Evolutionary conservation across 208 protist species (phyloP), one percentile per base, ranked within the genome.

Genomic region (Trypanosoma conorhini): DNA sequence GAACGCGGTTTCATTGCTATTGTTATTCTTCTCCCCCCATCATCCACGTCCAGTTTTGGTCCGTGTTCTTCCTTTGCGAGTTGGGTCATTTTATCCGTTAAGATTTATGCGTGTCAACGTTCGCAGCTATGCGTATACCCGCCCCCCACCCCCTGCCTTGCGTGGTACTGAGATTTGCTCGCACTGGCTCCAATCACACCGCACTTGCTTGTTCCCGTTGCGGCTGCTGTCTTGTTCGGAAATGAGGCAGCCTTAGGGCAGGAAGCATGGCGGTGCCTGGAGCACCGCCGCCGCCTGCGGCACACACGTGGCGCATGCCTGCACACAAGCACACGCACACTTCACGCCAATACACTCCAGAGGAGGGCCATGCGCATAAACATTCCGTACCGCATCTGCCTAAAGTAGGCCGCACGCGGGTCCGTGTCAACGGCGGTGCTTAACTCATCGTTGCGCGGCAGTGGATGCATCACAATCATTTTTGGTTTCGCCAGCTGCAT

Each of bases 341-440:
- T 65, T 71, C 69, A 71, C 26, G 67, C 85, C 30, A 98, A 83
- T 24, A 98, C 85, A 55, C 85, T 89, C 54, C 86, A 98, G 13
- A 99, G 81, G 55, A 99, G 85, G 28, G 98, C 97, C 98, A 99
- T 99, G 70, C 98, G 96, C 79, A 99, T 96, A 74, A 97, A 99
- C 77, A 99, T 86, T 15, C 98, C 98, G 69, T 99, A 97, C 62
- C 93, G 88, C 96, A 99, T 99, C 85, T 99, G 97, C 40, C 94
- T 86, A 81, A 99, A 99, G 89, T 99, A 99, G 24, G 91, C 96
- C 5, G 97, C 94, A 62, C 98, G 92, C 31, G 97, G 95, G 77
- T 99, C 98, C 56, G 68, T 72, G 63, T 98, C 96, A 40, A 98
- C 81, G 60, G 94, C 92, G 26, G 89, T 80, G 74, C 74, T 86